phyloP scores from a whole-genome alignment of 768 basidiomycete genomes.

The Rhodotorula paludigena region DNA sequence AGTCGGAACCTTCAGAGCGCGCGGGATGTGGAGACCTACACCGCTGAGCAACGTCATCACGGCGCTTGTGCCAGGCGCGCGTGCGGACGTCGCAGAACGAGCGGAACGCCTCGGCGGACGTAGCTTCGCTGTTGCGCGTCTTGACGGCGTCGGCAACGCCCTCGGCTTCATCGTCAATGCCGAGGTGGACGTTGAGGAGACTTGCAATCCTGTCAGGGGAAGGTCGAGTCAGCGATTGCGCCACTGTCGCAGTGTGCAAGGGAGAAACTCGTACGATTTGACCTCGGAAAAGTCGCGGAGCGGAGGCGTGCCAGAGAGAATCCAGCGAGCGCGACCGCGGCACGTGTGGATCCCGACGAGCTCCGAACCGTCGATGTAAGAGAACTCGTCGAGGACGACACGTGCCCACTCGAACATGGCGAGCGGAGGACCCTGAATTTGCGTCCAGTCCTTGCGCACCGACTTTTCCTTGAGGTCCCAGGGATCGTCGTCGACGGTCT shows the following conservation, averaged over 20 bases:
- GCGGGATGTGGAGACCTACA: constrained; percentile 44
- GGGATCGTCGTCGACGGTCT: not conserved
- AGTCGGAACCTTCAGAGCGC: not conserved
- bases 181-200: constrained; percentile 79
- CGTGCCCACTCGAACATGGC: constrained; percentile 77
- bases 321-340: constrained; percentile 78
- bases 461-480: constrained; percentile 65
- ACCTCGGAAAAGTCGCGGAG: constrained; percentile 83
- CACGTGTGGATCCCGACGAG: constrained; percentile 72
- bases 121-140: constrained; percentile 75
- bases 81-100: constrained; percentile 93
- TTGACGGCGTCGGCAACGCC: constrained; percentile 69
- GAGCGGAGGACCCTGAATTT: constrained; percentile 75
- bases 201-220: constrained; percentile 32
- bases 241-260: constrained; percentile 52
- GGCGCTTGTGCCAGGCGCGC: constrained; percentile 83
- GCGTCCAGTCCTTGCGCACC: constrained; percentile 68
- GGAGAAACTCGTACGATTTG: constrained; percentile 57
- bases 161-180: constrained; percentile 82
- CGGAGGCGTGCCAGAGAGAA: constrained; percentile 93
- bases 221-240: not conserved
- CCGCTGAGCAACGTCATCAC: constrained; percentile 71
- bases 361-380: constrained; percentile 75
- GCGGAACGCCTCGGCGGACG: constrained; percentile 87
- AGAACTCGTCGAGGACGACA: constrained; percentile 88